phyloP scores from a whole-genome alignment of 371 early-diverging fungal genomes.

The Circinella umbellata region DNA sequence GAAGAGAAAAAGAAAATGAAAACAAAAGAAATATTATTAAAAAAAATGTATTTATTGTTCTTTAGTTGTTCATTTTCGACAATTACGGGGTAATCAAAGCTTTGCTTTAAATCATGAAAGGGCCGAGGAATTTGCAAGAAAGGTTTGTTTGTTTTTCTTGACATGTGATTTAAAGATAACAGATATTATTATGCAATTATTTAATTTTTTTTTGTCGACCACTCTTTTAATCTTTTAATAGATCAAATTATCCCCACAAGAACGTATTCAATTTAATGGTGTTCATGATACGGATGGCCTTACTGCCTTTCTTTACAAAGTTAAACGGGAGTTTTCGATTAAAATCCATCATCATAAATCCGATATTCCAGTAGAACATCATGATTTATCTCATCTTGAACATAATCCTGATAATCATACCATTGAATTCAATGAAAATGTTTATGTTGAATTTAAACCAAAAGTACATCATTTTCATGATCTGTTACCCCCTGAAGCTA shows the following conservation, averaged over 20 bases:
- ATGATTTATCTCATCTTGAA: conserved; percentile 19
- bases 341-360: conserved; percentile 49
- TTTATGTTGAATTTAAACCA: conserved; percentile 53
- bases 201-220: no score
- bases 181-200: background rate
- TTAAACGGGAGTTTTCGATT: conserved; percentile 59
- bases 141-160: conserved; percentile 18
- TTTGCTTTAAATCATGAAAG: conserved; percentile 45
- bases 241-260: conserved; percentile 48
- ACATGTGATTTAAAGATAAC: conserved; percentile 4
- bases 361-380: conserved; percentile 12
- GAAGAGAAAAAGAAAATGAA: background rate
- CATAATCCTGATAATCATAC: conserved; percentile 37
- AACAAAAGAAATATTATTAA: background rate
- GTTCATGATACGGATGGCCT: conserved; percentile 62
- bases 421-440: conserved; percentile 48
- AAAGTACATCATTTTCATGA: conserved; percentile 21
- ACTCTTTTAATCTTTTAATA: conserved; percentile 13
- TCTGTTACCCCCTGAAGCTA: conserved; percentile 28
- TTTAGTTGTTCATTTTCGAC: conserved; percentile 52
- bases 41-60: background rate
- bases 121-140: conserved; percentile 37
- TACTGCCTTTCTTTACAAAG: conserved; percentile 56
- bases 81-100: conserved; percentile 47
- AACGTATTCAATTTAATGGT: conserved; percentile 52